Evolutionary conservation across 495 filamentous ascomycete species (phyloP).

Genomic region (Parmelia sp.): DNA sequence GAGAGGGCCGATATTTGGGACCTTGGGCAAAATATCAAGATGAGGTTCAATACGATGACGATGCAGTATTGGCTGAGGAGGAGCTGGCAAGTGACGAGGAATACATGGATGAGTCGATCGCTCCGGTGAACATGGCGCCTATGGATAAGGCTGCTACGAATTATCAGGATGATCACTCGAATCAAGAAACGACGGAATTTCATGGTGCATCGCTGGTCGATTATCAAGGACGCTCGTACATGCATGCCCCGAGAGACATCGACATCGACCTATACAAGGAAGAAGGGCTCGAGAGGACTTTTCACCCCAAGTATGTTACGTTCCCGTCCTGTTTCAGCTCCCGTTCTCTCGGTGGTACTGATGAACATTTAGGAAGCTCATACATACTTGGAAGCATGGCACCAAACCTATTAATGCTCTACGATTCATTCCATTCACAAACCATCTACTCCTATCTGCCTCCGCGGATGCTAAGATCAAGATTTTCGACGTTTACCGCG

Average conservation of each 20-base stretch:
- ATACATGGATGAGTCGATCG: slow-evolving; percentile 56
- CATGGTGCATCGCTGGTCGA: slow-evolving; percentile 77
- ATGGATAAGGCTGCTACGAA: slow-evolving; percentile 54
- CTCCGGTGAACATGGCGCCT: slow-evolving; percentile 42
- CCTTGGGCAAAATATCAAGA: slow-evolving; percentile 87
- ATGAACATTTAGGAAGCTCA: slow-evolving; percentile 46
- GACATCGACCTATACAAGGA: slow-evolving; percentile 85
- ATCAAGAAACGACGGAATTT: slow-evolving; percentile 78
- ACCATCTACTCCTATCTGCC: slow-evolving; percentile 81
- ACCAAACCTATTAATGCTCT: slow-evolving; percentile 79
- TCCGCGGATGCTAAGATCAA: slow-evolving; percentile 84
- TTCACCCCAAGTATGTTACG: slow-evolving; percentile 60
- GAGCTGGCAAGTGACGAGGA: slow-evolving; percentile 73
- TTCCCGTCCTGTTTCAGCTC: not conserved
- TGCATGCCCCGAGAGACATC: slow-evolving; percentile 95
- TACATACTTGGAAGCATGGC: slow-evolving; percentile 85
- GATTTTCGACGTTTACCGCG: slow-evolving; percentile 91
- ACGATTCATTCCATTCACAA: slow-evolving; percentile 78
- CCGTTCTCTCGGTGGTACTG: not conserved
- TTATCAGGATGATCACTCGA: slow-evolving; percentile 49
- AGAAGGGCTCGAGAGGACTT: slow-evolving; percentile 72
- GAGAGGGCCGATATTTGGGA: slow-evolving; percentile 78
- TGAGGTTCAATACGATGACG: slow-evolving; percentile 56
- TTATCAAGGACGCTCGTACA: slow-evolving; percentile 86
- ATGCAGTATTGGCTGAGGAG: slow-evolving; percentile 44